phyloP scores from a whole-genome alignment of 1,284 basidiomycete genomes.

The Boletus coffeatus region DNA sequence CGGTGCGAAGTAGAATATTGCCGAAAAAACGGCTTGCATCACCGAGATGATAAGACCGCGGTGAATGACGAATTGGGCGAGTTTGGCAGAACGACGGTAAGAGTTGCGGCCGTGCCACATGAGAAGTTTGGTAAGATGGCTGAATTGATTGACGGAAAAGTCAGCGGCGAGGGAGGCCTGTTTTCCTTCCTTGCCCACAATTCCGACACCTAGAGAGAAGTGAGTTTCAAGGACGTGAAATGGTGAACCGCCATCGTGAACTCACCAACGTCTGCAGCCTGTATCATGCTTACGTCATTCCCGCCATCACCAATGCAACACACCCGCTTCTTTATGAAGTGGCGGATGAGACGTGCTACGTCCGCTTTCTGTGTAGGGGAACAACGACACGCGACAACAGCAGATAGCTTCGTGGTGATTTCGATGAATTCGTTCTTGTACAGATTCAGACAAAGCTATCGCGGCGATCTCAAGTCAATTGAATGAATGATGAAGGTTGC shows the following conservation, averaged over 20 bases:
- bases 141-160: slow-evolving; percentile 97
- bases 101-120: slow-evolving; percentile 98
- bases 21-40: slow-evolving; percentile 95
- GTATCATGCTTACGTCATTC: slow-evolving; percentile 96
- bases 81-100: slow-evolving; percentile 95
- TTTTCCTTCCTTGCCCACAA: slow-evolving; percentile 98
- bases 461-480: slow-evolving; percentile 1
- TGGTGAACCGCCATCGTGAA: slow-evolving; percentile 16
- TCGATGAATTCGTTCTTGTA: slow-evolving; percentile 95
- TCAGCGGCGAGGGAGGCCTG: slow-evolving; percentile 98
- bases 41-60: slow-evolving; percentile 96
- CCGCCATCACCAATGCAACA: slow-evolving; percentile 98
- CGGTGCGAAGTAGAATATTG: slow-evolving; percentile 98
- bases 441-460: slow-evolving; percentile 79
- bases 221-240: slow-evolving; percentile 1
- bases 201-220: slow-evolving; percentile 75
- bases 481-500: background rate
- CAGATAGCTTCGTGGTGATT: slow-evolving; percentile 92
- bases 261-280: slow-evolving; percentile 89
- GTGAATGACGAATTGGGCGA: slow-evolving; percentile 99
- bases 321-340: slow-evolving; percentile 88
- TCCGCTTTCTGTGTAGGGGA: slow-evolving; percentile 99
- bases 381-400: slow-evolving; percentile 96
- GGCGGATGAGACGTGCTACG: slow-evolving; percentile 88
- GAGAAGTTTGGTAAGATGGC: slow-evolving; percentile 89